Conservation (phyloP, 306 rosid genomes). For the Cicer judaicum region DNA sequence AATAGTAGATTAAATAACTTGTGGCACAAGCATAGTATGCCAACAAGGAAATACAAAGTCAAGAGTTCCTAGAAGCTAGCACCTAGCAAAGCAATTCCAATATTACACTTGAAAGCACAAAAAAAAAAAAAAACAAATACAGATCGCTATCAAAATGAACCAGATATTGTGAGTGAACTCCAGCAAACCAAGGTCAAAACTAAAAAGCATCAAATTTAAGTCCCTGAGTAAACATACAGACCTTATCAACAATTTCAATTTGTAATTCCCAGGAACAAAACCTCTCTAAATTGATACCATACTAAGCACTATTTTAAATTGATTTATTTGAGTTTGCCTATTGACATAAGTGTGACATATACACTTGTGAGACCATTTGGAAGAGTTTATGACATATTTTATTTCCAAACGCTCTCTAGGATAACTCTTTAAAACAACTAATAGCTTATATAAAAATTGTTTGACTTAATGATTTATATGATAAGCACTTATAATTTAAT, state of each 20-base stretch:
- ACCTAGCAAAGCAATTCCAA: slow-evolving; percentile 6
- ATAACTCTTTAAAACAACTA: no score
- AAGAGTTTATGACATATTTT: no score
- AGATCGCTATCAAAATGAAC: not conserved
- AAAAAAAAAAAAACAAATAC: not conserved
- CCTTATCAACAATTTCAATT: slow-evolving; percentile 4
- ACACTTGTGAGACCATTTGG: no score
- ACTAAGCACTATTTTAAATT: no score
- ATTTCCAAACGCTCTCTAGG: no score
- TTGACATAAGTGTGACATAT: no score
- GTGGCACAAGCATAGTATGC: slow-evolving; percentile 16
- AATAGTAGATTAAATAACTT: slow-evolving; percentile 6
- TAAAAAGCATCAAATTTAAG: not conserved
- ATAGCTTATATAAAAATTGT: no score
- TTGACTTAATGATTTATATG: no score
- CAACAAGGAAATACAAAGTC: slow-evolving; percentile 17
- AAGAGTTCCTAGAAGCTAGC: not conserved
- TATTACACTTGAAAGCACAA: slow-evolving; percentile 6
- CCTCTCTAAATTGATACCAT: not conserved
- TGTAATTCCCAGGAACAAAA: slow-evolving; percentile 5
- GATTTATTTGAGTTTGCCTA: no score
- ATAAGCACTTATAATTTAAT: no score
- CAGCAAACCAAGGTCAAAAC: not conserved
- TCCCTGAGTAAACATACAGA: not conserved
- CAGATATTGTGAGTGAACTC: not conserved